Percentiles rank a stretch among this genome's conserved stretches.
Evolutionary conservation across 2,329 filamentous ascomycete genomes (phyloP).

Genomic region (Rhynchosporium graminicola): DNA sequence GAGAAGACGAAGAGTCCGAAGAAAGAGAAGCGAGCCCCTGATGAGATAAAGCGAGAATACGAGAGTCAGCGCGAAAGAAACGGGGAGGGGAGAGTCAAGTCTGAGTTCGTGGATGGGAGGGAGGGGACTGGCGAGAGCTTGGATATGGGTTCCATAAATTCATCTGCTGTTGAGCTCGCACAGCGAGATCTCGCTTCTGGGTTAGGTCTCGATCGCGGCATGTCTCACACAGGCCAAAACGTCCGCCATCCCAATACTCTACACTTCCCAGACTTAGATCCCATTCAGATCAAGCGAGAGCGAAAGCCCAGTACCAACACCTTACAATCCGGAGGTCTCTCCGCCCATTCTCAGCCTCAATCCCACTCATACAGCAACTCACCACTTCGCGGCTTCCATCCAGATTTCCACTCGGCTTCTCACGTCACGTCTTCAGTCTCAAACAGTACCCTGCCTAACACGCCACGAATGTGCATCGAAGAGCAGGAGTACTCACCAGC

Average conservation of each 20-base stretch:
- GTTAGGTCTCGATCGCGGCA: background rate
- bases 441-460: conserved; percentile 3
- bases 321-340: background rate
- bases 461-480: conserved; percentile 7
- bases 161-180: background rate
- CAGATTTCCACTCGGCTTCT: too few species aligned
- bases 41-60: background rate
- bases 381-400: background rate
- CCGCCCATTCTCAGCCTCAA: background rate
- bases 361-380: background rate
- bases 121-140: background rate
- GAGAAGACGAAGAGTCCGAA: conserved; percentile 29
- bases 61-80: background rate
- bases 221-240: background rate
- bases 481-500: background rate
- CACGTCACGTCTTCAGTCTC: background rate
- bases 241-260: background rate
- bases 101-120: background rate
- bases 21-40: background rate
- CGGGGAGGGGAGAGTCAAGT: background rate
- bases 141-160: background rate
- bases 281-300: background rate
- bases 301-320: background rate
- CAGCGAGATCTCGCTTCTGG: conserved; percentile 4
- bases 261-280: background rate